These are phyloP conservation scores for Monosporozyma aerobia DNA, from an alignment of 805 yeast genomes.

Conservation along the genomic window DNA sequence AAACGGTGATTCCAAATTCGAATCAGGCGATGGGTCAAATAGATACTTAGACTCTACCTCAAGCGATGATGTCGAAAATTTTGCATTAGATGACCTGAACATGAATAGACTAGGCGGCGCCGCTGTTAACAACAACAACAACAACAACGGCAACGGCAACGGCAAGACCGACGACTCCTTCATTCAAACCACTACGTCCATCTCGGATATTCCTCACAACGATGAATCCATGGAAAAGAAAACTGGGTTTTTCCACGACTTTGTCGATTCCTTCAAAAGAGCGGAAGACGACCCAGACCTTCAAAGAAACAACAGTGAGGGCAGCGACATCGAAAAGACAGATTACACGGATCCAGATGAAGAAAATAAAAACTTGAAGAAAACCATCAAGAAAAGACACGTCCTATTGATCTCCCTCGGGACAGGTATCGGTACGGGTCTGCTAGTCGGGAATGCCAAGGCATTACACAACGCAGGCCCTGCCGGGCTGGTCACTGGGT, in stretches of 20 bases:
- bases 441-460: conserved; percentile 49
- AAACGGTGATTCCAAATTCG: neutral
- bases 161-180: neutral
- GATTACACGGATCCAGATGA: neutral
- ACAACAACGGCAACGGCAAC: no score
- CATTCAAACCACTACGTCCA: neutral
- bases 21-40: neutral
- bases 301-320: neutral
- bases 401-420: conserved; percentile 73
- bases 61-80: neutral
- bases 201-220: neutral
- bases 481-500: conserved; percentile 44
- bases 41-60: neutral
- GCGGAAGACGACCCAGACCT: conserved; percentile 8
- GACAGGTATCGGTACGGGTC: conserved; percentile 77
- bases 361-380: conserved; percentile 27
- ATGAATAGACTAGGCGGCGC: neutral
- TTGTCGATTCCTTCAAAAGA: conserved; percentile 5
- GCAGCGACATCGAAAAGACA: neutral
- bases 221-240: neutral
- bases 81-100: neutral
- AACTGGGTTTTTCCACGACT: neutral
- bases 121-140: no score
- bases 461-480: conserved; percentile 40
- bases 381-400: conserved; percentile 36